Percentiles rank a stretch among this genome's conserved stretches.
Evolutionary conservation across 2,329 filamentous ascomycete genomes (phyloP).

Genomic region (Alternaria atra): DNA sequence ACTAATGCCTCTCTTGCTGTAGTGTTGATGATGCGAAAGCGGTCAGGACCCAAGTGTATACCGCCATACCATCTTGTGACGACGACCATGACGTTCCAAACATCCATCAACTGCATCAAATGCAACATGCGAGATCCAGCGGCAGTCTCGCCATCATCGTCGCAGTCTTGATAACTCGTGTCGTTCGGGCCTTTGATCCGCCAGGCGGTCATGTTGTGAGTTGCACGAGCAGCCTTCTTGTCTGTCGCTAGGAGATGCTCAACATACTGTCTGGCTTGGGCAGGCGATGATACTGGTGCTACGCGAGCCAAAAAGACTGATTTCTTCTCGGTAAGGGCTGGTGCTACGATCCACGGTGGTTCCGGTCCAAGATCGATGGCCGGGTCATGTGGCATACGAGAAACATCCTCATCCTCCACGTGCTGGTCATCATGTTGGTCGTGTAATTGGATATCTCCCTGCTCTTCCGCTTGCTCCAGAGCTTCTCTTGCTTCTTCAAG

Average conservation of each 20-base stretch:
- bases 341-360: conserved; percentile 77
- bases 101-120: conserved; percentile 92
- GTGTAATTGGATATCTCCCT: conserved; percentile 38
- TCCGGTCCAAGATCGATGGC: conserved; percentile 49
- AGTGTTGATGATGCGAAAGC: conserved; percentile 90
- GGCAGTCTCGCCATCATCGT: conserved; percentile 95
- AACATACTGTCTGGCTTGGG: conserved; percentile 75
- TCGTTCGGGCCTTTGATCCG: conserved; percentile 71
- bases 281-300: conserved; percentile 72
- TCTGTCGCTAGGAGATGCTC: conserved; percentile 81
- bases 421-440: conserved; percentile 25
- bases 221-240: conserved; percentile 83
- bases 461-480: conserved; percentile 59
- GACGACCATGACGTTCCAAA: conserved; percentile 92
- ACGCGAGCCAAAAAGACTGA: conserved; percentile 87
- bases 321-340: conserved; percentile 79
- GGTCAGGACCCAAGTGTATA: conserved; percentile 83
- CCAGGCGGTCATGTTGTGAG: conserved; percentile 97
- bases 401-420: conserved; percentile 9
- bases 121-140: conserved; percentile 86
- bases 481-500: conserved; percentile 70
- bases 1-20: conserved; percentile 86
- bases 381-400: conserved; percentile 10
- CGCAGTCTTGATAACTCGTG: conserved; percentile 82
- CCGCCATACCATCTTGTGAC: conserved; percentile 97